phyloP scores from a whole-genome alignment of 176 grass and related monocot species.

The Aegilops bicornis region DNA sequence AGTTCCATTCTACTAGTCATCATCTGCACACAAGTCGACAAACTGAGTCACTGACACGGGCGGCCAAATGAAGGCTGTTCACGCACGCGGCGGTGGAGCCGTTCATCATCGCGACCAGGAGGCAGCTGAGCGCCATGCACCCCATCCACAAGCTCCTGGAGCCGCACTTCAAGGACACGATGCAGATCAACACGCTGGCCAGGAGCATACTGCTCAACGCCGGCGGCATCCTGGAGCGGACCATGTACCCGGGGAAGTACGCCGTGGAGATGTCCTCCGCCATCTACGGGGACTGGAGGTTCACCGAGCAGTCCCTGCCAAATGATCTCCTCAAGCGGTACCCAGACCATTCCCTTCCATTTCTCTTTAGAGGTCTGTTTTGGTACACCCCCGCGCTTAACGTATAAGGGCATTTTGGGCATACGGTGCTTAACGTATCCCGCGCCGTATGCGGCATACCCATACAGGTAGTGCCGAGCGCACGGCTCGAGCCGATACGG shows the following conservation, averaged over 20 bases:
- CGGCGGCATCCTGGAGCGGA: conserved; percentile 69
- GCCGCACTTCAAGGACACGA: conserved; percentile 91
- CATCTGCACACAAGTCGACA: background rate
- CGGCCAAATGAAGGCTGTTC: conserved; percentile 46
- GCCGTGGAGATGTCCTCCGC: conserved; percentile 74
- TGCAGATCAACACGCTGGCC: conserved; percentile 88
- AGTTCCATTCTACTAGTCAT: background rate
- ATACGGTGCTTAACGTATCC: too few relatives aligned
- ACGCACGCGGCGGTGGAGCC: conserved; percentile 90
- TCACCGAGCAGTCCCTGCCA: conserved; percentile 76
- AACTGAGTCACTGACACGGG: background rate
- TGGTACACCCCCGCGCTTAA: too few relatives aligned
- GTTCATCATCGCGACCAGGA: conserved; percentile 81
- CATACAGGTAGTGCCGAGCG: too few relatives aligned
- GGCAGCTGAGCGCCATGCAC: conserved; percentile 90
- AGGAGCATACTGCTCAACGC: conserved; percentile 84
- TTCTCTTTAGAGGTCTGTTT: too few relatives aligned
- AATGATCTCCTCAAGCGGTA: conserved; percentile 77
- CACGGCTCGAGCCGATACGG: too few relatives aligned
- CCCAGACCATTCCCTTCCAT: background rate
- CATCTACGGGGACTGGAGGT: conserved; percentile 75
- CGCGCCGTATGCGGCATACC: too few relatives aligned
- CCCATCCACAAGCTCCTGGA: conserved; percentile 89
- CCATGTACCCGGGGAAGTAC: conserved; percentile 78
- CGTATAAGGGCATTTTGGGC: too few relatives aligned